phyloP scores from a whole-genome alignment of 768 basidiomycete genomes.

The Tremella yokohamensis region DNA sequence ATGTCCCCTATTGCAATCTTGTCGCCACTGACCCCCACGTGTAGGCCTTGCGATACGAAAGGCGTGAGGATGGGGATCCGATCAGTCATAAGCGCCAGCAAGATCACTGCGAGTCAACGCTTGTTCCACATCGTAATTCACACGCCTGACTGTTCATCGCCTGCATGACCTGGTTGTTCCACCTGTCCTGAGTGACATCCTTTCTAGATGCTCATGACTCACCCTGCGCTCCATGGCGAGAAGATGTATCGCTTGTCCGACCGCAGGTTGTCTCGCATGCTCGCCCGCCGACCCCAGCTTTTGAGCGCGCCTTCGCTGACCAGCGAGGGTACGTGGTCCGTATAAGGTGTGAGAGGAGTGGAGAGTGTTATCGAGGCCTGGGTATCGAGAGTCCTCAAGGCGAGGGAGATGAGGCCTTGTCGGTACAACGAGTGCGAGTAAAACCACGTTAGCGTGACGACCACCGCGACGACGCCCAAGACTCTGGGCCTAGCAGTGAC shows the following conservation, averaged over 20 bases:
- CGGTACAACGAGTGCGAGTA: no score
- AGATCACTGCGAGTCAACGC: slow-evolving; percentile 4
- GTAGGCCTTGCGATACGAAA: slow-evolving; percentile 2
- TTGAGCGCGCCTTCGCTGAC: slow-evolving; percentile 8
- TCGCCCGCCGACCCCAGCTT: slow-evolving; percentile 5
- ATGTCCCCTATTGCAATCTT: slow-evolving; percentile 11
- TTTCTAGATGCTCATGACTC: background rate
- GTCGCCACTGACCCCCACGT: slow-evolving; percentile 2
- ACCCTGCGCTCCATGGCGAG: background rate
- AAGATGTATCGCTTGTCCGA: slow-evolving; percentile 8
- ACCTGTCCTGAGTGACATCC: slow-evolving; percentile 5
- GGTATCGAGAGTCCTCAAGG: no score
- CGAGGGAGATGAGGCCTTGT: no score
- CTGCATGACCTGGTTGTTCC: slow-evolving; percentile 12
- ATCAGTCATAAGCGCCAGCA: background rate
- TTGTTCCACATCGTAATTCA: no score
- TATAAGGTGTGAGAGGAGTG: no score
- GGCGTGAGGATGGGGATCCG: slow-evolving; percentile 14
- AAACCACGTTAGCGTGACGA: no score
- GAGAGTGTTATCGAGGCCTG: no score
- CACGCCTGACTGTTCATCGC: slow-evolving; percentile 10
- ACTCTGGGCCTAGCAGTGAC: no score
- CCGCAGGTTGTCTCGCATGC: slow-evolving; percentile 7
- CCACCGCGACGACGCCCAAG: no score
- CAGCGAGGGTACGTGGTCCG: no score